Percentiles rank a stretch among this genome's conserved stretches.
These are phyloP conservation scores for Lactarius akahatsu DNA, from an alignment of 768 basidiomycete genomes.

Conservation along the genomic window DNA sequence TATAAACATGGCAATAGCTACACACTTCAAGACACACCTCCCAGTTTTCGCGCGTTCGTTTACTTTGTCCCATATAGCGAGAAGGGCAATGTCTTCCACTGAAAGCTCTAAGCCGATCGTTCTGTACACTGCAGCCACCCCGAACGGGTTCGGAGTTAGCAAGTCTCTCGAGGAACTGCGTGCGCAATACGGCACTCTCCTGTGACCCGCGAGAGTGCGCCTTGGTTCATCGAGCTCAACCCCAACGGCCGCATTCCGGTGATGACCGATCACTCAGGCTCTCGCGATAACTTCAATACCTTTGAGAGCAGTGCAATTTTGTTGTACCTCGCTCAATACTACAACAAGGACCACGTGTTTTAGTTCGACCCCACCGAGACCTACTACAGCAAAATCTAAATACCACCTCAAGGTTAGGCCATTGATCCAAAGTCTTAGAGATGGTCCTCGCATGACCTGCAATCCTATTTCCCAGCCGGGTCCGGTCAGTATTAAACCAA, in stretches of 20 bases:
- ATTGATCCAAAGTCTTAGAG: constrained; percentile 58
- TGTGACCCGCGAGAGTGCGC: constrained; percentile 40
- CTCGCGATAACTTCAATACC: constrained; percentile 59
- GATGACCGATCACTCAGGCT: constrained; percentile 50
- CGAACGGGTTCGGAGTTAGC: constrained; percentile 54
- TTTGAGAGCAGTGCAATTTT: constrained; percentile 83
- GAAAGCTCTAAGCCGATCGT: too few relatives aligned
- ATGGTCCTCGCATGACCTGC: constrained; percentile 46
- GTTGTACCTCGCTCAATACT: constrained; percentile 78
- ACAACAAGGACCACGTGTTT: constrained; percentile 73
- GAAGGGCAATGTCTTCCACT: too few relatives aligned
- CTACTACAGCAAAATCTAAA: constrained; percentile 51
- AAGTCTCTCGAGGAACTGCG: constrained; percentile 61
- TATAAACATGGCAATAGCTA: too few relatives aligned
- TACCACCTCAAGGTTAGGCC: constrained; percentile 58
- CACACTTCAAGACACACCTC: too few relatives aligned
- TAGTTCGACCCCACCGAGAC: constrained; percentile 57
- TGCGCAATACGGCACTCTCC: constrained; percentile 34
- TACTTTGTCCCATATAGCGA: too few relatives aligned
- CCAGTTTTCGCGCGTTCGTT: too few relatives aligned
- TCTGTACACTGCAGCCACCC: constrained; percentile 49
- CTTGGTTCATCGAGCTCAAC: constrained; percentile 74
- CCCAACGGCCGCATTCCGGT: constrained; percentile 74
- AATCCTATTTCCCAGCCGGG: constrained; percentile 48
- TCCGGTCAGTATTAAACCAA: neutral